Evolutionary conservation across 768 basidiomycete genomes (phyloP).

Genomic region (Agaricus blazei): DNA sequence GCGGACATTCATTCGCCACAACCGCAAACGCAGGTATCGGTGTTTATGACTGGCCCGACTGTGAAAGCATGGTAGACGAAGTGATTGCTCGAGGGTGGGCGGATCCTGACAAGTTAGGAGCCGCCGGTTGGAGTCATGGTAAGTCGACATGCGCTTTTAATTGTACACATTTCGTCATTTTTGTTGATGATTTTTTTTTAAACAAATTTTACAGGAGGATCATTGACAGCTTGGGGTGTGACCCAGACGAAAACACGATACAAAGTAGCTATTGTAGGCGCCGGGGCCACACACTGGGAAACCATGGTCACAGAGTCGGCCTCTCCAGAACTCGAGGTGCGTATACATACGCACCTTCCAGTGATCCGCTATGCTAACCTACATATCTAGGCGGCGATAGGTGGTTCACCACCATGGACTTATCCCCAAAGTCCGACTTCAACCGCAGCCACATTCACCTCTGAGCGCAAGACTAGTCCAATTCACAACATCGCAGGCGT

Average conservation of each 20-base stretch:
- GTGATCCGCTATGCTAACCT: background rate
- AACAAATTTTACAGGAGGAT: constrained; percentile 18
- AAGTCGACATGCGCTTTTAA: background rate
- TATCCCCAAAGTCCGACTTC: background rate
- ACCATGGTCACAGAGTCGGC: constrained; percentile 30
- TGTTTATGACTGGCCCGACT: constrained; percentile 26
- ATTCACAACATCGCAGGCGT: constrained; percentile 33
- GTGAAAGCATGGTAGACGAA: constrained; percentile 32
- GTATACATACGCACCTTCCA: background rate
- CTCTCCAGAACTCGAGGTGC: constrained; percentile 30
- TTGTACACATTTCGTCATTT: background rate
- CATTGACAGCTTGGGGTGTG: constrained; percentile 31
- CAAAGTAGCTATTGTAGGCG: constrained; percentile 30
- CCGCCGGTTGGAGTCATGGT: constrained; percentile 35
- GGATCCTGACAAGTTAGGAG: constrained; percentile 24
- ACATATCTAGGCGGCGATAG: constrained; percentile 22
- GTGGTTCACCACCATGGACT: constrained; percentile 26
- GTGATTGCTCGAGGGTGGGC: constrained; percentile 25
- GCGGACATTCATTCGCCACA: constrained; percentile 27
- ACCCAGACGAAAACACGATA: constrained; percentile 28
- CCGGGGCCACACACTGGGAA: constrained; percentile 31
- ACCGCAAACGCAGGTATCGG: constrained; percentile 26
- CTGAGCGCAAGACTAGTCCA: constrained; percentile 23
- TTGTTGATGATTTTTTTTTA: background rate
- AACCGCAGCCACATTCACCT: background rate